Base-by-base conservation (phyloP, 139 green algal genomes). In the Tetraselmis striata region DNA sequence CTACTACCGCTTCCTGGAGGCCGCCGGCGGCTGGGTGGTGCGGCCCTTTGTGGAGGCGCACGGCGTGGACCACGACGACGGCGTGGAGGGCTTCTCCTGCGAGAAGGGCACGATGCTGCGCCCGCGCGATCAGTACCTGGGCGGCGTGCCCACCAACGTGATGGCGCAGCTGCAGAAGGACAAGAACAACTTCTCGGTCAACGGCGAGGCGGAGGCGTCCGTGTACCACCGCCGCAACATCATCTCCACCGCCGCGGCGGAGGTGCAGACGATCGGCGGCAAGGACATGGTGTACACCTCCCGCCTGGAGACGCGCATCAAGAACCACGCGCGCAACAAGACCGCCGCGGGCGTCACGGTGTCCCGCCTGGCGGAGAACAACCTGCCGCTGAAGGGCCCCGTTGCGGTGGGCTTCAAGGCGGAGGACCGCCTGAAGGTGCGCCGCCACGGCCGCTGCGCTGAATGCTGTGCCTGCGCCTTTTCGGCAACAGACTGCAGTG, bases 111-210 rank as follows among this genome's bases (percentile, higher is more conserved):
- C 81, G 26, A 79, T 92, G 32, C 74, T 96, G 83, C 82, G 90
- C 26, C 83, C 76, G 27, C 30, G 22, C 2, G 59, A 75, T 0
- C 81, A 84, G 76, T 89, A 86, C 75, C 78, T 91, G 31, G 89
- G 85, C 67, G 89, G 89, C 77, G 82, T 86, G 11, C 88, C 88
- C 58, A 58, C 82, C 24, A 59, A 84, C 28, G 80, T 80, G 29
- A 91, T 83, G 79, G 80, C 78, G 23, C 92, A 96, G 83, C 78
- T 97, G 31, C 88, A 87, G 5, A 97, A 97, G 85, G 91, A 96
- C 87, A 96, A 96, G 87, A 90, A 90, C 29, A 80, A 92, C 75
- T 80, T 85, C 58, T 79, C 77, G 29, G 80, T 93, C 82, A 80
- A 81, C 22, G 83, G 89, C 67, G 86, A 96, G 85, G 84, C 77